Percentiles rank a stretch among this genome's conserved stretches.
These are phyloP conservation scores for Ceratobasidium sp. DNA, from an alignment of 1,284 basidiomycete genomes.

Conservation along the genomic window DNA sequence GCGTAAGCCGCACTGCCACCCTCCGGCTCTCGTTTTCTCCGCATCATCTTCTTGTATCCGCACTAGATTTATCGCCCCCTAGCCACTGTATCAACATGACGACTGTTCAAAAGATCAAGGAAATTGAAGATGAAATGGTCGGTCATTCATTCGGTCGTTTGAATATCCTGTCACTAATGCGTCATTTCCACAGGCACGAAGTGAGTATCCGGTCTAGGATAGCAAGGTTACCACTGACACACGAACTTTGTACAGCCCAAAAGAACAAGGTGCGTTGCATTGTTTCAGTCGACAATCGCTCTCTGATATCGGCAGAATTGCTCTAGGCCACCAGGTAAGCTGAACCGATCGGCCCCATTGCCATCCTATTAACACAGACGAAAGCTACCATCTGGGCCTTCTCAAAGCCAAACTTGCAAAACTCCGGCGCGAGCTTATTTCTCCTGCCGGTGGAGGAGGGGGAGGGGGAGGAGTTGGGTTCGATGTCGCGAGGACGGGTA, in stretches of 20 bases:
- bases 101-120: conserved; percentile 91
- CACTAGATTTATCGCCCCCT: not conserved
- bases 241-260: conserved; percentile 67
- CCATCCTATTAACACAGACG: conserved; percentile 59
- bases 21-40: not conserved
- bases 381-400: conserved; percentile 47
- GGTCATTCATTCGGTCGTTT: conserved; percentile 47
- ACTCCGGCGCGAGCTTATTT: conserved; percentile 92
- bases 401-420: conserved; percentile 91
- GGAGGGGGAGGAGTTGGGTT: conserved; percentile 89
- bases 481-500: conserved; percentile 97
- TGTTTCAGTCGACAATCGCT: conserved; percentile 38
- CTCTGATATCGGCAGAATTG: not conserved
- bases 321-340: conserved; percentile 61
- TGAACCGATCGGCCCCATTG: not conserved
- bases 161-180: not conserved
- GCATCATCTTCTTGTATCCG: not conserved
- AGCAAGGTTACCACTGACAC: conserved; percentile 37
- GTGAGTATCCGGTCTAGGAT: conserved; percentile 47
- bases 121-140: conserved; percentile 97
- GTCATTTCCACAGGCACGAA: conserved; percentile 51
- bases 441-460: conserved; percentile 76
- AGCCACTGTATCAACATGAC: conserved; percentile 62
- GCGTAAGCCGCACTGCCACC: conserved; percentile 7
- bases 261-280: conserved; percentile 83